phyloP scores from a whole-genome alignment of 257 asterid genomes.

The Sherardia arvensis region DNA sequence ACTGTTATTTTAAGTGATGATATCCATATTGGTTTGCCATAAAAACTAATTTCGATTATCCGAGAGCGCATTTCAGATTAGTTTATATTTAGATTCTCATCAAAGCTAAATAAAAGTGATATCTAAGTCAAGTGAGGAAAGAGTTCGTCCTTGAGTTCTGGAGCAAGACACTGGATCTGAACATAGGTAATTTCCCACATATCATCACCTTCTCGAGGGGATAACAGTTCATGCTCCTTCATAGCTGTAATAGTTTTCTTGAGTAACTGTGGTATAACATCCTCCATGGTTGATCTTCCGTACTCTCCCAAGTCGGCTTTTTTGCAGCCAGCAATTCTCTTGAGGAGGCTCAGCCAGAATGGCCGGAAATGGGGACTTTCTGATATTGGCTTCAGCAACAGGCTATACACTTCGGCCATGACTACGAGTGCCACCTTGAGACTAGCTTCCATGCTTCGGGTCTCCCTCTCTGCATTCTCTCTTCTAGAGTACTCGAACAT shows the following conservation, averaged over 20 bases:
- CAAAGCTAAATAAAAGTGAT: neutral
- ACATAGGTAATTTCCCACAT: conserved; percentile 71
- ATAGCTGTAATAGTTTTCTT: conserved; percentile 49
- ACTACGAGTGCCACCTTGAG: conserved; percentile 74
- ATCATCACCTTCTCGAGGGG: conserved; percentile 53
- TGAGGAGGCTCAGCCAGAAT: conserved; percentile 69
- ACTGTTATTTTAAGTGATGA: neutral
- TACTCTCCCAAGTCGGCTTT: conserved; percentile 74
- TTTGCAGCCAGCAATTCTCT: conserved; percentile 84
- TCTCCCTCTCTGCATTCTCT: conserved; percentile 73
- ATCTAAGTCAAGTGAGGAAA: conserved; percentile 37
- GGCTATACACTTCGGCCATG: conserved; percentile 50
- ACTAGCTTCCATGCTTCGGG: conserved; percentile 86
- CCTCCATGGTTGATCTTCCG: conserved; percentile 59
- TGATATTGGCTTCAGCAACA: conserved; percentile 56
- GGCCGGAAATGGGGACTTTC: conserved; percentile 66
- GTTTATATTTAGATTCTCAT: neutral
- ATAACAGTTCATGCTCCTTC: conserved; percentile 60
- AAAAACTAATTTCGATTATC: no score
- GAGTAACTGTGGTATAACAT: conserved; percentile 48
- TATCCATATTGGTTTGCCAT: neutral
- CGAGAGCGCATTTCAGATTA: neutral
- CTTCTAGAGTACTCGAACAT: conserved; percentile 82
- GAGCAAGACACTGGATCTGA: conserved; percentile 94
- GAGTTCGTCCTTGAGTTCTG: conserved; percentile 65